Conservation (phyloP, 2,329 filamentous ascomycete genomes). For the Aspergillus carbonarius region DNA sequence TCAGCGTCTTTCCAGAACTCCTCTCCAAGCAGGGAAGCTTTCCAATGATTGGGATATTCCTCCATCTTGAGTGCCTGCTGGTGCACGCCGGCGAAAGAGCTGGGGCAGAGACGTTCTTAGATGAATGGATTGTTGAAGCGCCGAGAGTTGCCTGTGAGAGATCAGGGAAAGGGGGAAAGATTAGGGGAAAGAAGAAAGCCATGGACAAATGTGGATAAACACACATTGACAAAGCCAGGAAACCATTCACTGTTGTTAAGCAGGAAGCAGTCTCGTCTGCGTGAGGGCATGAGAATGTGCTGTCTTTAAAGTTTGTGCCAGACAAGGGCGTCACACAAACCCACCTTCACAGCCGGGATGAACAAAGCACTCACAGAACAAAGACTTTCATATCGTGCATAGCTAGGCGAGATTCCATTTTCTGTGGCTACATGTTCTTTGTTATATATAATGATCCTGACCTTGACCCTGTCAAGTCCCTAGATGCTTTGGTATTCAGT, state of each 20-base stretch:
- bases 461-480: not conserved
- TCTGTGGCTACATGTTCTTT: not conserved
- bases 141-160: not conserved
- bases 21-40: conserved; percentile 25
- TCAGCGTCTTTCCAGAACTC: conserved; percentile 32
- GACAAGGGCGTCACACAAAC: not conserved
- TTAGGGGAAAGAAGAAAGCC: not conserved
- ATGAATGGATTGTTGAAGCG: not conserved
- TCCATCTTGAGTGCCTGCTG: conserved; percentile 16
- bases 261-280: not conserved
- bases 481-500: not conserved
- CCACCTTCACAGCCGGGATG: not conserved
- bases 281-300: not conserved
- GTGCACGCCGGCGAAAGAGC: not conserved
- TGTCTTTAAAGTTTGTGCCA: not conserved
- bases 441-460: not conserved
- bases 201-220: not conserved
- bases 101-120: not conserved
- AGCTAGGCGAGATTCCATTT: not conserved
- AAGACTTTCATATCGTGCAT: not conserved
- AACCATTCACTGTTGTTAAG: not conserved
- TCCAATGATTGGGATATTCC: conserved; percentile 26
- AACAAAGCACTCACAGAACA: not conserved
- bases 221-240: not conserved
- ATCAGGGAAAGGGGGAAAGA: not conserved